Evolutionary conservation across 176 grass and related monocot species (phyloP).

Genomic region (Phoenix dactylifera): DNA sequence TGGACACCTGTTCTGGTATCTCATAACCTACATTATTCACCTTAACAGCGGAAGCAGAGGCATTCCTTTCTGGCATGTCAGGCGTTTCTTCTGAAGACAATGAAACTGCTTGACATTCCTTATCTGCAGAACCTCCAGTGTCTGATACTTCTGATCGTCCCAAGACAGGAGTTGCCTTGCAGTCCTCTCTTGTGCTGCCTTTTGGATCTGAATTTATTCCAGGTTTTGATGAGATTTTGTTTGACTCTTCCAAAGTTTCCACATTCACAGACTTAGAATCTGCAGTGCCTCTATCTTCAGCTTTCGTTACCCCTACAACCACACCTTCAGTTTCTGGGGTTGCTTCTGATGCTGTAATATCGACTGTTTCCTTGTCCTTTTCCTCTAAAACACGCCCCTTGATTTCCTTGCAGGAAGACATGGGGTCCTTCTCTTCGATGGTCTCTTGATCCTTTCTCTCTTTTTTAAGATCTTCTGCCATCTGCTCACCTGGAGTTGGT

Average conservation of each 20-base stretch:
- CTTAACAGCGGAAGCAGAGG: slow-evolving; percentile 55
- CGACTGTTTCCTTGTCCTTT: slow-evolving; percentile 28
- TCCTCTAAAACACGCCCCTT: slow-evolving; percentile 28
- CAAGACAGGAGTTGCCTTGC: slow-evolving; percentile 5
- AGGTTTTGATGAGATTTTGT: slow-evolving; percentile 17
- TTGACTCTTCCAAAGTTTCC: slow-evolving; percentile 18
- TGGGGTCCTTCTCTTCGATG: slow-evolving; percentile 7
- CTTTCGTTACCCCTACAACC: slow-evolving; percentile 24
- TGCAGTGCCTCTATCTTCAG: slow-evolving; percentile 20
- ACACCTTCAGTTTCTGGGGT: slow-evolving; percentile 30
- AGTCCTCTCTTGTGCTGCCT: slow-evolving; percentile 20
- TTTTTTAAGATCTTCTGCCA: background rate
- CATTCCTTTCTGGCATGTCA: slow-evolving; percentile 32
- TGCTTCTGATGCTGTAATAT: slow-evolving; percentile 15
- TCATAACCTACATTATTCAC: slow-evolving; percentile 43
- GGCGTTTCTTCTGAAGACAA: slow-evolving; percentile 35
- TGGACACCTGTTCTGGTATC: slow-evolving; percentile 52
- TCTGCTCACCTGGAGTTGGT: slow-evolving; percentile 5
- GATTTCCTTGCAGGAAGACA: slow-evolving; percentile 23
- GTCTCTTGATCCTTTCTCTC: background rate
- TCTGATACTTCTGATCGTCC: slow-evolving; percentile 29
- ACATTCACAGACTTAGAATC: slow-evolving; percentile 13
- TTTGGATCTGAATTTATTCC: slow-evolving; percentile 24
- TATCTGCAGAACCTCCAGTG: slow-evolving; percentile 8
- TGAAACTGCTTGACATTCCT: slow-evolving; percentile 25